A percentile compares a stretch with the other conserved stretches of the same genome.
These are phyloP conservation scores for Scedosporium minutisporum DNA, from an alignment of 2,329 filamentous ascomycete species.

Conservation along the genomic window DNA sequence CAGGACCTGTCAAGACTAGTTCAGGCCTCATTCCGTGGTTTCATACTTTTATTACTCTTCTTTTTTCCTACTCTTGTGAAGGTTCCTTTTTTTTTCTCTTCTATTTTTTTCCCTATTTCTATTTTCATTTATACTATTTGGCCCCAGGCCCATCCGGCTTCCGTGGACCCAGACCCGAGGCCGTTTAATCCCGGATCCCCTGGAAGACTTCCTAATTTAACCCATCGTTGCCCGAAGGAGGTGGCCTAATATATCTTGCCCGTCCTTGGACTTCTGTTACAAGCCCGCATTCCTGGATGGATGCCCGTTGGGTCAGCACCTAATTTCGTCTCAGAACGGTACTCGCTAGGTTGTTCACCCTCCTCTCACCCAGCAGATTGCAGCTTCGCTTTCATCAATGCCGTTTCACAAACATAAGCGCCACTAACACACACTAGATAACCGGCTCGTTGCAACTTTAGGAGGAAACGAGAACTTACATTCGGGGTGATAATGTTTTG, in stretches of 20 bases:
- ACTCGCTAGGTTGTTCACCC: neutral
- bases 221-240: neutral
- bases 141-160: neutral
- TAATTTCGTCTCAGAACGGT: neutral
- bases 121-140: neutral
- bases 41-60: neutral
- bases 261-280: neutral
- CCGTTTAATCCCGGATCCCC: neutral
- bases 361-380: neutral
- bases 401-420: neutral
- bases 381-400: neutral
- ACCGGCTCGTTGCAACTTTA: neutral
- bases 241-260: conserved; percentile 4
- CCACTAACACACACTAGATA: neutral
- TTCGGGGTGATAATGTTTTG: neutral
- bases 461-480: neutral
- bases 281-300: neutral
- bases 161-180: neutral
- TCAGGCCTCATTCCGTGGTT: neutral
- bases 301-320: neutral
- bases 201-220: neutral
- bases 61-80: neutral
- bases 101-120: neutral
- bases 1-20: neutral
- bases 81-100: neutral